Conservation (phyloP, 148 eudicot species). For the Limonium bicolor region DNA sequence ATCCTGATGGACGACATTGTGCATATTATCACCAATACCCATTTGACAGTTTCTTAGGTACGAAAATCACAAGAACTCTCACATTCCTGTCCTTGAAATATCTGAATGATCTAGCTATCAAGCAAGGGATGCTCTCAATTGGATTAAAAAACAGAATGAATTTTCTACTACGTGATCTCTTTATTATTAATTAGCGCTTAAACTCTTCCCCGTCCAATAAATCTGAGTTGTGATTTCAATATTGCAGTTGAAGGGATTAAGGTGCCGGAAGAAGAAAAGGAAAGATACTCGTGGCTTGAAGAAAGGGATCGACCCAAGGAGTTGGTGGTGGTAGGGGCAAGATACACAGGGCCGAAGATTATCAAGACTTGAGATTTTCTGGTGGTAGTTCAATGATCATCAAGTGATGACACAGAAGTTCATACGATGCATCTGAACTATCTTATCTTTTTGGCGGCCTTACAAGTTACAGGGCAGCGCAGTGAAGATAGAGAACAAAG, state of each 20-base stretch:
- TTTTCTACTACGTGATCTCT: neutral
- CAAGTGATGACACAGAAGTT: too few species aligned
- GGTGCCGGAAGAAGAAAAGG: conserved; percentile 32
- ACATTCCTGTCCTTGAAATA: neutral
- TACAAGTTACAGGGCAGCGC: neutral
- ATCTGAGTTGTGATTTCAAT: too few species aligned
- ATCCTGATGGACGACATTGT: conserved; percentile 80
- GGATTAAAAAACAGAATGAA: neutral
- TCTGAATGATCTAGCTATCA: neutral
- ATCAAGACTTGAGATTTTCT: conserved; percentile 1
- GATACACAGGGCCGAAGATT: conserved; percentile 58
- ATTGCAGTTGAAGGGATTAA: conserved; percentile 24
- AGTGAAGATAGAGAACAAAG: neutral
- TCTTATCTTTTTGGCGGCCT: neutral
- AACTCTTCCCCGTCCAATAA: too few species aligned
- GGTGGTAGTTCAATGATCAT: too few species aligned
- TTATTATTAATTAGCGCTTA: neutral
- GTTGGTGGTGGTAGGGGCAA: conserved; percentile 35
- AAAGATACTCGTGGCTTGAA: conserved; percentile 50
- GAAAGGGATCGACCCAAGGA: conserved; percentile 53
- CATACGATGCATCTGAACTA: too few species aligned
- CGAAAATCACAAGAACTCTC: neutral
- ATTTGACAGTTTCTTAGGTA: conserved; percentile 44
- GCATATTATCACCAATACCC: conserved; percentile 56
- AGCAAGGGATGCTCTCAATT: neutral